Evolutionary conservation across 768 basidiomycete species (phyloP).

Genomic region (Lactifluus hygrophoroides): DNA sequence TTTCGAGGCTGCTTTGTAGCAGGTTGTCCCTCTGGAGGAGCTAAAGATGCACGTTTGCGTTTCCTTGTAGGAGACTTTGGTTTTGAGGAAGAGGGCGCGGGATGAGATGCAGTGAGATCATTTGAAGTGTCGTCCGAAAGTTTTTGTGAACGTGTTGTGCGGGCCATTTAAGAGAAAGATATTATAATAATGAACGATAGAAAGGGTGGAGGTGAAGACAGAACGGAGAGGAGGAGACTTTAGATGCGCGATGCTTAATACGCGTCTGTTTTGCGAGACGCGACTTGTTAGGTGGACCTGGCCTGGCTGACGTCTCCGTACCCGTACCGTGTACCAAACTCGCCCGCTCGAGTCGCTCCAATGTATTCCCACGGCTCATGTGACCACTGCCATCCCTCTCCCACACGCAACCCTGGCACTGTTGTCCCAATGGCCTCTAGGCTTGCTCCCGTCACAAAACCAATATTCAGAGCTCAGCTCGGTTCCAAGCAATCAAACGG

Average conservation of each 20-base stretch:
- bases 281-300: constrained; percentile 15
- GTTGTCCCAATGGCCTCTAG: constrained; percentile 28
- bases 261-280: constrained; percentile 28
- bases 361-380: constrained; percentile 12
- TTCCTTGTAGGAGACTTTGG: constrained; percentile 42
- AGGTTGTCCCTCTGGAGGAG: constrained; percentile 41
- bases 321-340: too few relatives aligned
- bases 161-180: constrained; percentile 44
- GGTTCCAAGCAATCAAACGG: constrained; percentile 66
- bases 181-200: constrained; percentile 6
- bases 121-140: constrained; percentile 29
- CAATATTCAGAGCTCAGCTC: constrained; percentile 39
- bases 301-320: too few relatives aligned
- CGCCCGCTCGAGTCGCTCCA: too few relatives aligned
- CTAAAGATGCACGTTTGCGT: constrained; percentile 51
- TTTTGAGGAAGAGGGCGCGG: constrained; percentile 22
- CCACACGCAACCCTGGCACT: neutral
- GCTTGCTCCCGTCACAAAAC: constrained; percentile 25
- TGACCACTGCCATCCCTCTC: neutral
- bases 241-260: constrained; percentile 21
- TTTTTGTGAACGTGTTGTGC: constrained; percentile 63
- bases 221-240: constrained; percentile 13
- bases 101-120: constrained; percentile 23
- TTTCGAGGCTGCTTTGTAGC: constrained; percentile 43
- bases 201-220: neutral